Evolutionary conservation across 495 filamentous ascomycete species (phyloP).

Genomic region (Hyaloscypha bicolor): DNA sequence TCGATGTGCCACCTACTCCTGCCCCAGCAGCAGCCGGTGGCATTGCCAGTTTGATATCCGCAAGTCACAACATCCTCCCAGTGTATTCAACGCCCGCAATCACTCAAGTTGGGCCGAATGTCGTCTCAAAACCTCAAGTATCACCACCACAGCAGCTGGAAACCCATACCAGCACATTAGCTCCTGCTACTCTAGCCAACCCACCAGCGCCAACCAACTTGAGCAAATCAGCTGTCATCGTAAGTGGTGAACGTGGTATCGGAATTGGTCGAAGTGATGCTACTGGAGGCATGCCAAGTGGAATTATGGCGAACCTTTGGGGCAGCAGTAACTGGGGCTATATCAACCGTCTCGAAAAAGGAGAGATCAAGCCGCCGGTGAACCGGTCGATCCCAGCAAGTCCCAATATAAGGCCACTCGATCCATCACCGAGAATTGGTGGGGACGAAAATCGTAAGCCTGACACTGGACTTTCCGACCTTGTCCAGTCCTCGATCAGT

Average conservation of each 20-base stretch:
- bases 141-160: constrained; percentile 15
- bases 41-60: constrained; percentile 86
- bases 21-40: constrained; percentile 53
- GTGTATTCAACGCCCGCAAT: constrained; percentile 46
- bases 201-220: constrained; percentile 86
- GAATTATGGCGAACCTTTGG: constrained; percentile 91
- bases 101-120: constrained; percentile 31
- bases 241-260: constrained; percentile 73
- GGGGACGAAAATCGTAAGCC: constrained; percentile 31
- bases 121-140: constrained; percentile 20
- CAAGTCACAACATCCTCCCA: constrained; percentile 77
- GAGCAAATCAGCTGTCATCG: constrained; percentile 81
- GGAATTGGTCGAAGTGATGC: constrained; percentile 59
- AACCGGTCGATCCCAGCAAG: constrained; percentile 26
- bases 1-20: constrained; percentile 26
- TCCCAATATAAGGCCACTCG: constrained; percentile 24
- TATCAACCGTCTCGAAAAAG: constrained; percentile 52
- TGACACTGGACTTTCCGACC: constrained; percentile 18
- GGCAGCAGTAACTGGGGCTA: constrained; percentile 84
- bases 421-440: constrained; percentile 23
- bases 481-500: constrained; percentile 17
- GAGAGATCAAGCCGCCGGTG: constrained; percentile 20
- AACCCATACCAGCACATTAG: constrained; percentile 59
- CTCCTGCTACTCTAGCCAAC: constrained; percentile 80
- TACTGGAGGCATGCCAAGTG: constrained; percentile 73